A percentile compares a stretch with the other conserved stretches of the same genome.
Conservation (phyloP, 1,284 basidiomycete species). For the Ustilago nuda region DNA sequence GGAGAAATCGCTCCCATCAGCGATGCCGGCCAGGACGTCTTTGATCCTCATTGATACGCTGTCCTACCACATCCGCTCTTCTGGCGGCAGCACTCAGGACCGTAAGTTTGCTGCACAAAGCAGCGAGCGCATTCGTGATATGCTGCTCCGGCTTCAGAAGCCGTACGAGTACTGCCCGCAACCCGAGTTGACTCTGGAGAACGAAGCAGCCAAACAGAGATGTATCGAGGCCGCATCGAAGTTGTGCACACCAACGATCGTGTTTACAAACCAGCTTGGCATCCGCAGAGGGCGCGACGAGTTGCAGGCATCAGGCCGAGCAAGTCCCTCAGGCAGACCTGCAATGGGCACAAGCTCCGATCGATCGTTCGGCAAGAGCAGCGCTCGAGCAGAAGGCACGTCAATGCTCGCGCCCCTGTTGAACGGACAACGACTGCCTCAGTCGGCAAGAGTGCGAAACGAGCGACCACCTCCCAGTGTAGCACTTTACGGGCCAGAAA, state of each 20-base stretch:
- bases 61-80: conserved; percentile 33
- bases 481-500: conserved; percentile 38
- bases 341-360: background rate
- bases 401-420: conserved; percentile 35
- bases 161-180: conserved; percentile 26
- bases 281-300: conserved; percentile 26
- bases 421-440: conserved; percentile 27
- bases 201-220: conserved; percentile 6
- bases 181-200: conserved; percentile 7
- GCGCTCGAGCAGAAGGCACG: conserved; percentile 13
- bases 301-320: conserved; percentile 9
- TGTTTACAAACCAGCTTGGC: conserved; percentile 48
- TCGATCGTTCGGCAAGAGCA: conserved; percentile 7
- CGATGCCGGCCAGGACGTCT: conserved; percentile 29
- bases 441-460: conserved; percentile 26
- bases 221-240: conserved; percentile 16
- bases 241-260: conserved; percentile 38
- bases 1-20: conserved; percentile 8
- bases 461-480: conserved; percentile 37
- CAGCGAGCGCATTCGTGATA: conserved; percentile 28
- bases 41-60: conserved; percentile 46
- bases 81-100: conserved; percentile 23
- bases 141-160: conserved; percentile 38
- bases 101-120: conserved; percentile 26
- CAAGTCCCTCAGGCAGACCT: conserved; percentile 14